Evolutionary conservation across 768 basidiomycete species (phyloP).

Genomic region (Amanita muscaria): DNA sequence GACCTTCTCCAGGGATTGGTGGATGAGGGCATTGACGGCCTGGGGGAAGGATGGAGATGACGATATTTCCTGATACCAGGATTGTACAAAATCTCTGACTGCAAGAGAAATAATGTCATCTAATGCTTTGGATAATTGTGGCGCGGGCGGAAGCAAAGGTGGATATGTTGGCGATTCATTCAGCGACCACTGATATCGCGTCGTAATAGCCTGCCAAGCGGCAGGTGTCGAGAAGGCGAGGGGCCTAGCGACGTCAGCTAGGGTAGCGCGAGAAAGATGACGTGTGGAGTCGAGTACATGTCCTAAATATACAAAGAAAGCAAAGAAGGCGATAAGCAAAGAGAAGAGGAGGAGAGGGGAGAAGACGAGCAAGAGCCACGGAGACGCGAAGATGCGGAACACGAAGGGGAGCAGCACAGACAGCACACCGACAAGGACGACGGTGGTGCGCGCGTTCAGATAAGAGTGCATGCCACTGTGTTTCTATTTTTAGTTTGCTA

Average conservation of each 20-base stretch:
- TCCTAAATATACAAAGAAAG: slow-evolving; percentile 46
- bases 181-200: slow-evolving; percentile 85
- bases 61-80: slow-evolving; percentile 86
- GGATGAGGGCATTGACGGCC: slow-evolving; percentile 70
- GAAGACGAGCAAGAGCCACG: slow-evolving; percentile 52
- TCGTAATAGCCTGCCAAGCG: slow-evolving; percentile 88
- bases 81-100: slow-evolving; percentile 78
- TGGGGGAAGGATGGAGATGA: slow-evolving; percentile 83
- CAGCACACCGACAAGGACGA: slow-evolving; percentile 47
- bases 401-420: slow-evolving; percentile 49
- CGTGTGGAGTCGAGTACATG: slow-evolving; percentile 46
- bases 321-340: slow-evolving; percentile 41
- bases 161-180: slow-evolving; percentile 58
- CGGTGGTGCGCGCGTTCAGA: slow-evolving; percentile 41
- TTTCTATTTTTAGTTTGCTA: not conserved
- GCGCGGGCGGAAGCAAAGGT: slow-evolving; percentile 55
- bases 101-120: slow-evolving; percentile 78
- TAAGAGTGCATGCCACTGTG: slow-evolving; percentile 23
- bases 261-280: slow-evolving; percentile 23
- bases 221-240: slow-evolving; percentile 87
- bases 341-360: slow-evolving; percentile 49
- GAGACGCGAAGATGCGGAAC: slow-evolving; percentile 54
- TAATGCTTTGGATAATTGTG: slow-evolving; percentile 58
- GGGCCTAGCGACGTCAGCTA: slow-evolving; percentile 58
- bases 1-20: slow-evolving; percentile 52